A percentile compares a stretch with the other conserved stretches of the same genome.
Conservation (phyloP, 805 yeast species). For the Nakazawaea sp. region DNA sequence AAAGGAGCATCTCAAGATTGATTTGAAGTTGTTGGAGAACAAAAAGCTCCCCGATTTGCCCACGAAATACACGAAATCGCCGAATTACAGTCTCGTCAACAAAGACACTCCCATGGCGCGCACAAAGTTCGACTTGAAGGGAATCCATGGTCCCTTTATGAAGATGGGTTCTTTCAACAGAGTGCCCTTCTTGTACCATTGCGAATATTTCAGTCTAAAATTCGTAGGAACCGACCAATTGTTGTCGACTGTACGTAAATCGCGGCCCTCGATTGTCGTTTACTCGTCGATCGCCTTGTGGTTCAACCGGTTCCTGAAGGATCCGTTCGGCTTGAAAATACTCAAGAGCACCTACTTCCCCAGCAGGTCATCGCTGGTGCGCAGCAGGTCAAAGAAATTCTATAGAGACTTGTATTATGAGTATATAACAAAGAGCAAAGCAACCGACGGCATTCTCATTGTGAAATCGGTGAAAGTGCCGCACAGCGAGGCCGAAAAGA, state of each 20-base stretch:
- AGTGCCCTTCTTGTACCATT: background rate
- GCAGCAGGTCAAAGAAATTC: background rate
- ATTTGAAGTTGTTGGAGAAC: background rate
- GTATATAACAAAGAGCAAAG: too few species aligned
- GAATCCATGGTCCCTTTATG: slow-evolving; percentile 2
- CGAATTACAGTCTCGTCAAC: slow-evolving; percentile 5
- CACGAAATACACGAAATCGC: slow-evolving; percentile 14
- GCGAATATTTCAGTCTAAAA: slow-evolving; percentile 8
- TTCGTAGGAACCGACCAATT: slow-evolving; percentile 18
- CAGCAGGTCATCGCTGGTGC: slow-evolving; percentile 22
- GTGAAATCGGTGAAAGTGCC: too few species aligned
- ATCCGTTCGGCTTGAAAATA: background rate
- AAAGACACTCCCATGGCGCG: slow-evolving; percentile 11
- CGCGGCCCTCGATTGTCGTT: slow-evolving; percentile 22
- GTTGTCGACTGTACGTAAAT: slow-evolving; percentile 22
- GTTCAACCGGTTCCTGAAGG: slow-evolving; percentile 28
- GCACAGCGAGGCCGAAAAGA: too few species aligned
- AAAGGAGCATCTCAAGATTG: background rate
- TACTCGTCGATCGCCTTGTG: slow-evolving; percentile 19
- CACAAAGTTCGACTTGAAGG: slow-evolving; percentile 18
- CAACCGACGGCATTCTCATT: too few species aligned
- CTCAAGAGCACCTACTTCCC: slow-evolving; percentile 20
- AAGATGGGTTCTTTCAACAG: background rate
- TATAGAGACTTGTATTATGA: slow-evolving; percentile 4
- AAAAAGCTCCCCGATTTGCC: slow-evolving; percentile 15